phyloP scores from a whole-genome alignment of 345 rosid genomes.

The Populus simonii region DNA sequence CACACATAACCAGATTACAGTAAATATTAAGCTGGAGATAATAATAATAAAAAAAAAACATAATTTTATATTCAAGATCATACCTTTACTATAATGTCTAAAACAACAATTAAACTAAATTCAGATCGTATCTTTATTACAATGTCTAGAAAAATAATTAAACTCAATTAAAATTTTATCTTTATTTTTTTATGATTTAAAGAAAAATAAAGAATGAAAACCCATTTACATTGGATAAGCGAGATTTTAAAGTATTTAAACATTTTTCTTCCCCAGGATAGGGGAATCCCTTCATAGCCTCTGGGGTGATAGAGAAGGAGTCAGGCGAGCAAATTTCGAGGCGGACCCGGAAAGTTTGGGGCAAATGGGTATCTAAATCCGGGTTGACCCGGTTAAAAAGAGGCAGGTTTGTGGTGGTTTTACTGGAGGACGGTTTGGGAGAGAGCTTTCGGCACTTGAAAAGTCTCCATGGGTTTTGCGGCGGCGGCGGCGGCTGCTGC shows the following conservation, averaged over 20 bases:
- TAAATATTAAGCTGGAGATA: background rate
- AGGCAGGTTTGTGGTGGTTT: constrained; percentile 16
- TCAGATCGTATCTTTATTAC: too few relatives aligned
- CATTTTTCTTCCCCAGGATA: constrained; percentile 64
- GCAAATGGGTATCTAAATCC: constrained; percentile 16
- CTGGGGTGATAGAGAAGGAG: constrained; percentile 67
- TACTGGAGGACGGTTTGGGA: constrained; percentile 4
- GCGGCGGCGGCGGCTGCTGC: constrained; percentile 21
- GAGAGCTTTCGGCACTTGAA: constrained; percentile 67
- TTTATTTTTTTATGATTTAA: too few relatives aligned
- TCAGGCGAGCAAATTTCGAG: constrained; percentile 89
- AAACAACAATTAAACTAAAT: too few relatives aligned
- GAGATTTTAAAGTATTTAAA: constrained; percentile 41
- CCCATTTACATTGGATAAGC: constrained; percentile 54
- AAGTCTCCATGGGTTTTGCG: constrained; percentile 48
- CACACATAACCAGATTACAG: background rate
- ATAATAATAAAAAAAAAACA: background rate
- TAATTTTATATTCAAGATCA: background rate
- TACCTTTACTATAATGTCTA: too few relatives aligned
- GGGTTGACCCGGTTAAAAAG: constrained; percentile 16
- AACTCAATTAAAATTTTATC: too few relatives aligned
- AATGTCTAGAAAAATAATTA: too few relatives aligned
- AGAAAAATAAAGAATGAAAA: background rate
- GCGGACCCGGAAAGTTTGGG: constrained; percentile 55
- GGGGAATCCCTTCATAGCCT: constrained; percentile 40